Conservation (phyloP, 306 rosid genomes). For the Leucaena leucocephala region DNA sequence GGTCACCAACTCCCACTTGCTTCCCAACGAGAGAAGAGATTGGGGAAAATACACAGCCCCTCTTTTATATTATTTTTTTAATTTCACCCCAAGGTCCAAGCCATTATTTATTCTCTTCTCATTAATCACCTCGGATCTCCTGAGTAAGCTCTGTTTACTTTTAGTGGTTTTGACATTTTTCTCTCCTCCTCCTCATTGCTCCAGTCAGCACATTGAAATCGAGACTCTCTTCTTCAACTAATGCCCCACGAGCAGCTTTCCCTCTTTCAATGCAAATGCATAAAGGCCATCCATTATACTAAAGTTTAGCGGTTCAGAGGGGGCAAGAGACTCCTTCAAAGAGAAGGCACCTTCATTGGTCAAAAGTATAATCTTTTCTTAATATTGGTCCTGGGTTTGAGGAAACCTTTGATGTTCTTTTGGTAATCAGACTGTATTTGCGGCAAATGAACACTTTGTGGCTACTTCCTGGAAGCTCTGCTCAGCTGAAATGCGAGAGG, state of each 20-base stretch:
- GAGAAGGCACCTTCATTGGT: slow-evolving; percentile 56
- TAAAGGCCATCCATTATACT: slow-evolving; percentile 46
- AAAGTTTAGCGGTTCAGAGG: slow-evolving; percentile 50
- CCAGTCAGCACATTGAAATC: slow-evolving; percentile 39
- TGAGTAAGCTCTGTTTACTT: slow-evolving; percentile 52
- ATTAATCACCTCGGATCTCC: slow-evolving; percentile 42
- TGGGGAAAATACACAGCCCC: slow-evolving; percentile 51
- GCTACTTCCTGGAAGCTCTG: slow-evolving; percentile 46
- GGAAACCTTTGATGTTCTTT: slow-evolving; percentile 39
- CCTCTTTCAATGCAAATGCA: slow-evolving; percentile 62
- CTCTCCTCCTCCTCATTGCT: slow-evolving; percentile 47
- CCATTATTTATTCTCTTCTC: slow-evolving; percentile 49
- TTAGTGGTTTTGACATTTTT: slow-evolving; percentile 71
- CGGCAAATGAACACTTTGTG: slow-evolving; percentile 51
- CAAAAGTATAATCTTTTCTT: slow-evolving; percentile 50
- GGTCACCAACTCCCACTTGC: slow-evolving; percentile 77
- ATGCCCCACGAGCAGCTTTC: slow-evolving; percentile 40
- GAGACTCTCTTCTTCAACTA: slow-evolving; percentile 51
- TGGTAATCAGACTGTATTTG: slow-evolving; percentile 41
- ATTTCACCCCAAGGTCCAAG: slow-evolving; percentile 24
- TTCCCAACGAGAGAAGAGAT: slow-evolving; percentile 69
- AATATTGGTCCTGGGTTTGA: slow-evolving; percentile 44
- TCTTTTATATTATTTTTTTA: slow-evolving; percentile 13
- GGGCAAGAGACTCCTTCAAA: slow-evolving; percentile 36
- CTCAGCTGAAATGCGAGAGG: slow-evolving; percentile 40